Evolutionary conservation across 2,329 filamentous ascomycete genomes (phyloP), one percentile per base, ranked within the genome.

Genomic region (Xylariaceae sp.): DNA sequence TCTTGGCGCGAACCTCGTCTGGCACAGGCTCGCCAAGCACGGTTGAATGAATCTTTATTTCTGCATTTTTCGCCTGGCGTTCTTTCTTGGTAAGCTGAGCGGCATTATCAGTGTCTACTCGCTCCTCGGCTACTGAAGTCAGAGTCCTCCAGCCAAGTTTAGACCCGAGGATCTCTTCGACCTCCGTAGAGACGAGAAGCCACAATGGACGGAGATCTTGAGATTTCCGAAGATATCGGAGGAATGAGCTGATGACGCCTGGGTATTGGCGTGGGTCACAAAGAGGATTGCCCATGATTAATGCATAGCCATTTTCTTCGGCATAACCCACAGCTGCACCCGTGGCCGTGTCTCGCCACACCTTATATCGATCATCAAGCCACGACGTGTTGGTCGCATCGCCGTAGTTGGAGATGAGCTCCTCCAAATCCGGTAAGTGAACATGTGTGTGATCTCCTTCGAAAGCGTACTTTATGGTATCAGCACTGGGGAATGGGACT

Each of bases 301-400:
- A 90, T 41, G 86, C 89, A 61, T 88, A 91, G 60, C 87, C 87
- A 18, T 80, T 69, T 63, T 83, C 84, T 42, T 84, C 82, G 2
- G 94, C 89, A 65, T 89, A 97, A 11, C 90, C 89, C 33, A 96
- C 80, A 5, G 91, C 91, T 0, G 91, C 92, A 45, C 92, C 92
- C 2, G 88, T 93, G 33, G 75, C 69, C 18, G 81, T 73, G 66
- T 96, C 90, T 31, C 92, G 86, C 90, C 90, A 97, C 52, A 96
- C 85, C 65, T 89, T 80, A 69, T 92, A 96, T 6, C 90, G 85
- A 6, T 91, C 88, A 68, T 97, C 92, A 7, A 94, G 81, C 90
- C 91, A 97, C 0, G 90, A 94, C 0, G 92, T 97, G 65, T 96
- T 95, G 45, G 90, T 91, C 2, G 92, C 90, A 70, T 97, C 92